Percentiles rank a stretch among this genome's conserved stretches.
phyloP scores from a whole-genome alignment of 352 stramenopile species.

The Plasmopara muralis region DNA sequence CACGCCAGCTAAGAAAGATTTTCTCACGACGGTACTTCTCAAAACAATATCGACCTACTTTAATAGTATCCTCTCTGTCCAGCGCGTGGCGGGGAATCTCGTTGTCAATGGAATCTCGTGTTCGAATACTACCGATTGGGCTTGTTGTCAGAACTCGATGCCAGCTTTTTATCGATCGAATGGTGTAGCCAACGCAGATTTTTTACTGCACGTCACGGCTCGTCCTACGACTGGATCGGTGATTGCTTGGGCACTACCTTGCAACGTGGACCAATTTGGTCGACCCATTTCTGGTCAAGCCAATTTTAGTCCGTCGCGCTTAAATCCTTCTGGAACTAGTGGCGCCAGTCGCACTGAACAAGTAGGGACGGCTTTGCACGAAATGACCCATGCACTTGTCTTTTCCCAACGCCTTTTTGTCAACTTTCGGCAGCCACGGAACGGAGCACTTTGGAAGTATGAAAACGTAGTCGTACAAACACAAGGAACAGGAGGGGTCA shows the following conservation, averaged over 20 bases:
- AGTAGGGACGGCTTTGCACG: conserved; percentile 67
- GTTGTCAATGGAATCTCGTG: conserved; percentile 52
- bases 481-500: conserved; percentile 36
- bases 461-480: conserved; percentile 55
- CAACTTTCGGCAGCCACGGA: conserved; percentile 57
- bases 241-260: conserved; percentile 75
- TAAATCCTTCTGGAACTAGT: conserved; percentile 38
- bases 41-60: conserved; percentile 64
- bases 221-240: conserved; percentile 60
- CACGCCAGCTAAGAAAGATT: conserved; percentile 59
- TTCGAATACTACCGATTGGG: conserved; percentile 37
- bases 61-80: conserved; percentile 48
- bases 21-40: conserved; percentile 58
- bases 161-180: conserved; percentile 37
- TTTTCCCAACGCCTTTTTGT: conserved; percentile 60
- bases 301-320: conserved; percentile 62
- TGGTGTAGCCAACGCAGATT: conserved; percentile 64
- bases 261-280: conserved; percentile 73
- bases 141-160: conserved; percentile 52
- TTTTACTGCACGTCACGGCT: conserved; percentile 67
- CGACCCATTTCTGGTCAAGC: conserved; percentile 73
- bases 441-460: conserved; percentile 52
- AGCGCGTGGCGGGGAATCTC: conserved; percentile 59
- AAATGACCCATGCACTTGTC: conserved; percentile 79
- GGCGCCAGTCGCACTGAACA: conserved; percentile 46